Evolutionary conservation across 192 early-diverging fungal species (phyloP), one percentile per base, ranked within the genome.

Genomic region (Backusella luteola): DNA sequence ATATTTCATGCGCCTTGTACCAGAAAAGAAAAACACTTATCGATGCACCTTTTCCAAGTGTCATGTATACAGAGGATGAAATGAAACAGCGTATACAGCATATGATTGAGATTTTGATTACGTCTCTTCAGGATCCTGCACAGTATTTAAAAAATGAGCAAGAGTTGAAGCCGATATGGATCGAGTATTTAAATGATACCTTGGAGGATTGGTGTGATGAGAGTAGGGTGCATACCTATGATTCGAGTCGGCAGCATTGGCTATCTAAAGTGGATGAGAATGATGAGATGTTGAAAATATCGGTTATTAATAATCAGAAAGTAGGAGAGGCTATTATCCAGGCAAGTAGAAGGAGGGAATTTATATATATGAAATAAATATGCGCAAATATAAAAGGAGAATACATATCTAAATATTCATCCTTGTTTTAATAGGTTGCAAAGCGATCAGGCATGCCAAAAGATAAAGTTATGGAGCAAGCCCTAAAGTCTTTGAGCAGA

Each of bases 61-160:
- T 75, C 6, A 42, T 75, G n/a, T 75, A 75, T 67, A 75, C 74
- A 9, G 74, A 75, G 6, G 59, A 75, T 34, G 74, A 75, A 34
- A 67, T 75, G 41, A 63, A 66, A 11, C 74, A 75, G 29, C 38
- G 74, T 4, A 66, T 49, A 4, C 66, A 75, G 12, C 74, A 75
- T 7, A 75, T 75, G 74, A 44, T 75, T 29, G 74, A 75, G 32
- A 75, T 67, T 21, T 41, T 53, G 38, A 41, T 75, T 11, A 6
- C 23, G 0, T 75, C 74, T 12, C 32, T 75, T 15, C n/a, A 53
- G 42, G 63, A 75, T 41, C 59, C 39, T n/a, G 2, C 14, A 2
- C 26, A 29, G 14, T 75, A 56, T 34, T 35, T 66, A 17, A 66
- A 67, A 11, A 44, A 75, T 15, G 66, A 46, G 19, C 32, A 75